These are phyloP conservation scores for Penicillium sp. DNA, from an alignment of 2,329 filamentous ascomycete genomes.

Conservation along the genomic window DNA sequence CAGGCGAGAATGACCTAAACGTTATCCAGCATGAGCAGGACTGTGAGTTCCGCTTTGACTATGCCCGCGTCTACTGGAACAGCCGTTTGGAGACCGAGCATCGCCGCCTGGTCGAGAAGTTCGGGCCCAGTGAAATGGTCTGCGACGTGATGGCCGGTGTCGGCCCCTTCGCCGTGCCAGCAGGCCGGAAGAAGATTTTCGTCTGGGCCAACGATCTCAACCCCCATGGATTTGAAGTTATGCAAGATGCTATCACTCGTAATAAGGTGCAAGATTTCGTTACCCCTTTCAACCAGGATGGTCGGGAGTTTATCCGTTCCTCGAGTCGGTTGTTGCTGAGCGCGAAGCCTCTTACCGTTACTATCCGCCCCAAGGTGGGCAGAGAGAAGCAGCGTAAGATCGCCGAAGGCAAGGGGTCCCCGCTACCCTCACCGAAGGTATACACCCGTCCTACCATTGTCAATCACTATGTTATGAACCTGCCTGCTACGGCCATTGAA, in stretches of 20 bases:
- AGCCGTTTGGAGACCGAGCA: slow-evolving; percentile 88
- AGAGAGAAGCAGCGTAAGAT: slow-evolving; percentile 25
- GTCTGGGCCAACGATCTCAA: slow-evolving; percentile 98
- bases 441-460: slow-evolving; percentile 65
- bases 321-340: slow-evolving; percentile 60
- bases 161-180: slow-evolving; percentile 89
- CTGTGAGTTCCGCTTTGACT: slow-evolving; percentile 91
- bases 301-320: slow-evolving; percentile 72
- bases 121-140: slow-evolving; percentile 81
- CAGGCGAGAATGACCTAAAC: slow-evolving; percentile 76
- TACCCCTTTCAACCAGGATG: slow-evolving; percentile 77
- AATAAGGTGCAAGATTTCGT: slow-evolving; percentile 84
- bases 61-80: slow-evolving; percentile 98
- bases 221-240: slow-evolving; percentile 75
- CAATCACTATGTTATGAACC: slow-evolving; percentile 97
- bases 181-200: slow-evolving; percentile 84
- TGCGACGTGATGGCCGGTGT: slow-evolving; percentile 98
- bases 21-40: slow-evolving; percentile 79
- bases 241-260: slow-evolving; percentile 66
- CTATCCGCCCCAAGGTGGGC: slow-evolving; percentile 50
- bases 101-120: slow-evolving; percentile 71
- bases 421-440: slow-evolving; percentile 27
- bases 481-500: slow-evolving; percentile 82
- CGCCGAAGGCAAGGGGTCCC: slow-evolving; percentile 31
- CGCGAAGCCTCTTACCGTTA: slow-evolving; percentile 51